These are phyloP conservation scores for Coniochaeta sp. DNA, from an alignment of 2,329 filamentous ascomycete genomes.

Conservation along the genomic window DNA sequence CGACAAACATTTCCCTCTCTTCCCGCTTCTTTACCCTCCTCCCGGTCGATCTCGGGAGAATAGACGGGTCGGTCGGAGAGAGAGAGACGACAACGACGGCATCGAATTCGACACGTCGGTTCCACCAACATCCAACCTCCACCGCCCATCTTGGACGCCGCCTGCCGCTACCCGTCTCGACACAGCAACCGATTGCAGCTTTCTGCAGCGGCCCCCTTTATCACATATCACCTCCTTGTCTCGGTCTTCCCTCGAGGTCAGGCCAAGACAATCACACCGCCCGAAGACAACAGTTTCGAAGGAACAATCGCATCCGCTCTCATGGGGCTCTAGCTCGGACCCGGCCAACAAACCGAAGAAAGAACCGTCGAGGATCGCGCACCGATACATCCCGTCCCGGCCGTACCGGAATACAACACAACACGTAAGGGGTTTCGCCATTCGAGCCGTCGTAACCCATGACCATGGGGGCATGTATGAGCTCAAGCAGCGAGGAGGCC, in stretches of 20 bases:
- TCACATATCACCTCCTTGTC: background rate
- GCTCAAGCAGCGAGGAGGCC: slow-evolving; percentile 74
- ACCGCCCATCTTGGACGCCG: background rate
- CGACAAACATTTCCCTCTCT: background rate
- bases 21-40: background rate
- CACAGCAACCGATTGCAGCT: background rate
- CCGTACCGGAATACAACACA: background rate
- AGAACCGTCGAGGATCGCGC: background rate
- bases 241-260: background rate
- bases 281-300: background rate
- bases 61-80: background rate
- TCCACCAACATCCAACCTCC: background rate
- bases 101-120: background rate
- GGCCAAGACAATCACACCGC: background rate
- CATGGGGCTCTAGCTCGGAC: background rate
- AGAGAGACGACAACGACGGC: background rate
- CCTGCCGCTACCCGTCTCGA: background rate
- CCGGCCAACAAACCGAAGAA: background rate
- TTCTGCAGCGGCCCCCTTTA: background rate
- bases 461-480: slow-evolving; percentile 88
- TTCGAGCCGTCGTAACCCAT: background rate
- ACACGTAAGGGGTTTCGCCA: background rate
- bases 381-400: background rate
- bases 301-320: background rate
- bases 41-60: background rate